phyloP scores from a whole-genome alignment of 306 rosid genomes.

The Rubus idaeus region DNA sequence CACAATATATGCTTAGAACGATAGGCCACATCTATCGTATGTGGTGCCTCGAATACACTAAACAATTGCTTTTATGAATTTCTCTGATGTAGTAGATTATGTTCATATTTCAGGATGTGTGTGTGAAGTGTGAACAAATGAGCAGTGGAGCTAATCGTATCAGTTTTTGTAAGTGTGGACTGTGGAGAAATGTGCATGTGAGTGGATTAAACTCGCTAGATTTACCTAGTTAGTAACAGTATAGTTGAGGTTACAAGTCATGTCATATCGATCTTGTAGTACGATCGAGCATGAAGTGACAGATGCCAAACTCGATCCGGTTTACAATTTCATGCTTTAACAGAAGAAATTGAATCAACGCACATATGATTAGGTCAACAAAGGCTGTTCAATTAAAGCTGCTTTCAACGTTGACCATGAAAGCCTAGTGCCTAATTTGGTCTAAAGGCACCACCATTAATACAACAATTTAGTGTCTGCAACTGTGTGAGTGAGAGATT shows the following conservation, averaged over 20 bases:
- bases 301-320: background rate
- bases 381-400: background rate
- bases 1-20: background rate
- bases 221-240: background rate
- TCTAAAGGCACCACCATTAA: background rate
- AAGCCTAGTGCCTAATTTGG: background rate
- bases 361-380: constrained; percentile 8
- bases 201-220: background rate
- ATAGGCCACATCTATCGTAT: too few relatives aligned
- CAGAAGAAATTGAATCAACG: constrained; percentile 1
- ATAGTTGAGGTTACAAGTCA: too few relatives aligned
- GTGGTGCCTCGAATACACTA: background rate
- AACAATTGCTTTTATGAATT: background rate
- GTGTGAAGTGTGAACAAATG: too few relatives aligned
- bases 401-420: constrained; percentile 1
- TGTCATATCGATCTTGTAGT: background rate
- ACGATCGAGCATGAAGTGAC: background rate
- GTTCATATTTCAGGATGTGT: too few relatives aligned
- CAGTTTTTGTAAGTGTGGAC: background rate
- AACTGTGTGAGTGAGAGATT: background rate
- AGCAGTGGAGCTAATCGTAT: background rate
- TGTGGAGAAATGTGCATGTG: background rate
- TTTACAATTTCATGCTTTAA: background rate
- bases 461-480: background rate
- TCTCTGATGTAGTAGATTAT: too few relatives aligned